Conservation (phyloP, 768 basidiomycete species). For the Mycena metata region DNA sequence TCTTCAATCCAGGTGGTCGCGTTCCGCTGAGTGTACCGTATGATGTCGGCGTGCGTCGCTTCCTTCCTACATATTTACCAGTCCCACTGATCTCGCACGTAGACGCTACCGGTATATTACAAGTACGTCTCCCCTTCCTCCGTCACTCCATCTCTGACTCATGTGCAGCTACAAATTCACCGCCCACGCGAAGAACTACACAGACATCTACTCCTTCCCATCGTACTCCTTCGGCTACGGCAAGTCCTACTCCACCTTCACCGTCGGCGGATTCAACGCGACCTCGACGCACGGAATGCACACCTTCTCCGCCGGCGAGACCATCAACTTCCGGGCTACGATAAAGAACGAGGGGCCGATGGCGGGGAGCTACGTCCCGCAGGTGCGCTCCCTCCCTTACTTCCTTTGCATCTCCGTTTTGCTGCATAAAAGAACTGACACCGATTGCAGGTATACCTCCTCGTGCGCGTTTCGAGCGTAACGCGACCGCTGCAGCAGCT, state of each 20-base stretch:
- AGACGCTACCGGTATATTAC: slow-evolving; percentile 43
- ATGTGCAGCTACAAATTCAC: slow-evolving; percentile 40
- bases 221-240: slow-evolving; percentile 44
- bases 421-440: slow-evolving; percentile 17
- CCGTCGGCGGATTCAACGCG: slow-evolving; percentile 37
- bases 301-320: slow-evolving; percentile 42
- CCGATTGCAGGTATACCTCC: slow-evolving; percentile 22
- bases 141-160: neutral
- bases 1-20: slow-evolving; percentile 45
- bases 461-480: slow-evolving; percentile 39
- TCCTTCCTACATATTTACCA: neutral
- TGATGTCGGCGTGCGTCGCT: slow-evolving; percentile 29
- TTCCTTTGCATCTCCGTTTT: slow-evolving; percentile 5
- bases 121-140: slow-evolving; percentile 34
- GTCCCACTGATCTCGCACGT: neutral
- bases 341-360: slow-evolving; percentile 41
- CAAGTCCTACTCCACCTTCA: slow-evolving; percentile 41
- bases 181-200: slow-evolving; percentile 40
- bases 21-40: slow-evolving; percentile 44
- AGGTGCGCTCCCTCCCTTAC: slow-evolving; percentile 27
- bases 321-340: slow-evolving; percentile 41
- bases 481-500: slow-evolving; percentile 41
- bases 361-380: slow-evolving; percentile 43
- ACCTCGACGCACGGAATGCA: slow-evolving; percentile 33
- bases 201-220: slow-evolving; percentile 29